phyloP scores from a whole-genome alignment of 768 basidiomycete species.

The Suillus bovinus region DNA sequence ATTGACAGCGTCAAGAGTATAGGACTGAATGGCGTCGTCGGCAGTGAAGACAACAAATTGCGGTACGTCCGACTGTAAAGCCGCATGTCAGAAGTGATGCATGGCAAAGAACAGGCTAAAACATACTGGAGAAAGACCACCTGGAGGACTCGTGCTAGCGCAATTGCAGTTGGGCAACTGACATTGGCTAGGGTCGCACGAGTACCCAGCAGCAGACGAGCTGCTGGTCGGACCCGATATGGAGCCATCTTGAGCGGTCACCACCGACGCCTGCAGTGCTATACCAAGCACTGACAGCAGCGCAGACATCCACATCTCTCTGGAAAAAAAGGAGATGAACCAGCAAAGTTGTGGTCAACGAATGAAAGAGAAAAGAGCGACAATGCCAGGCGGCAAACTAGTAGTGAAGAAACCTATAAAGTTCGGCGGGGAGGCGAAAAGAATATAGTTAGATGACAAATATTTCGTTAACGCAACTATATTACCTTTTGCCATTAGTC shows the following conservation, averaged over 20 bases:
- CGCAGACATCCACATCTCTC: slow-evolving; percentile 11
- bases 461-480: background rate
- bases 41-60: slow-evolving; percentile 76
- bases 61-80: slow-evolving; percentile 55
- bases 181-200: slow-evolving; percentile 65
- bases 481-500: background rate
- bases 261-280: slow-evolving; percentile 12
- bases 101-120: background rate
- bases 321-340: background rate
- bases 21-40: slow-evolving; percentile 76
- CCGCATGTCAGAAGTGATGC: background rate
- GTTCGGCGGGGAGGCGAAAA: slow-evolving; percentile 1
- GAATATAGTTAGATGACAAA: background rate
- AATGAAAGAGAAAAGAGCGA: background rate
- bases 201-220: slow-evolving; percentile 61
- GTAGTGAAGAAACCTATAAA: background rate
- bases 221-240: slow-evolving; percentile 56
- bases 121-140: slow-evolving; percentile 64
- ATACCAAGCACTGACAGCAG: slow-evolving; percentile 9
- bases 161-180: slow-evolving; percentile 71
- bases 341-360: background rate
- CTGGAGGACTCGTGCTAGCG: slow-evolving; percentile 72
- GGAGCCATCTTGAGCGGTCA: slow-evolving; percentile 45
- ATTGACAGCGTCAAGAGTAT: slow-evolving; percentile 73
- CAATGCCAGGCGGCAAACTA: background rate